Conservation (phyloP, 352 stramenopile species). For the Phytophthora idaei region DNA sequence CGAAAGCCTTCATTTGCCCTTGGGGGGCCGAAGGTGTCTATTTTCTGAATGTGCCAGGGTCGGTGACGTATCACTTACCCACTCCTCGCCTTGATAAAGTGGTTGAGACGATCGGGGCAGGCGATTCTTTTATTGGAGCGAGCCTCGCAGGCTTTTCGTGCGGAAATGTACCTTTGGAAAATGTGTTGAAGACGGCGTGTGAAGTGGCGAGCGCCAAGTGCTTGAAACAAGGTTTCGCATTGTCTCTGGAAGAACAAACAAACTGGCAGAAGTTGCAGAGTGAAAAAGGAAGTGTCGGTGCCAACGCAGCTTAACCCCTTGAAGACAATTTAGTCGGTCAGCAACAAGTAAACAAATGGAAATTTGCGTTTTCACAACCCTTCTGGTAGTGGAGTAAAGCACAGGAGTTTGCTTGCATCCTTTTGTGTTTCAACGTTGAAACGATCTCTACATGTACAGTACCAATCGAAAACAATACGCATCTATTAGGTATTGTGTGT, state of each 20-base stretch:
- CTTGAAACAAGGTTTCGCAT: conserved; percentile 47
- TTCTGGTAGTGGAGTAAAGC: too few relatives aligned
- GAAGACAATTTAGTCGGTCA: neutral
- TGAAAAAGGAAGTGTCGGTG: neutral
- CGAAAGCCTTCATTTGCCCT: conserved; percentile 57
- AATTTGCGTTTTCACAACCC: too few relatives aligned
- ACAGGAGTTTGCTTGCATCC: too few relatives aligned
- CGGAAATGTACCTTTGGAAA: conserved; percentile 22
- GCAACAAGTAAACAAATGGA: too few relatives aligned
- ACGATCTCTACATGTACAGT: too few relatives aligned
- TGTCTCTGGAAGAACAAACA: conserved; percentile 16
- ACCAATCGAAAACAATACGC: too few relatives aligned
- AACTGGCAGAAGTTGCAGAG: conserved; percentile 2
- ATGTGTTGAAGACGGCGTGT: conserved; percentile 44
- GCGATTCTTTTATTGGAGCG: conserved; percentile 73
- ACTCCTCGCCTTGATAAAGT: conserved; percentile 35
- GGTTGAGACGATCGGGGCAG: conserved; percentile 69
- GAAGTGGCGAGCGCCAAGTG: conserved; percentile 64
- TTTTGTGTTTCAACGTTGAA: too few relatives aligned
- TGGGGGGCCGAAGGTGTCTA: conserved; percentile 68
- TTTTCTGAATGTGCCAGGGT: conserved; percentile 36
- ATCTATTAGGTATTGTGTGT: too few relatives aligned
- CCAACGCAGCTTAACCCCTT: conserved; percentile 8
- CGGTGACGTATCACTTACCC: conserved; percentile 29
- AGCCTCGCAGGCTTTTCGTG: conserved; percentile 47